These are phyloP conservation scores for Pythium apleroticum DNA, from an alignment of 352 stramenopile species.

Conservation along the genomic window DNA sequence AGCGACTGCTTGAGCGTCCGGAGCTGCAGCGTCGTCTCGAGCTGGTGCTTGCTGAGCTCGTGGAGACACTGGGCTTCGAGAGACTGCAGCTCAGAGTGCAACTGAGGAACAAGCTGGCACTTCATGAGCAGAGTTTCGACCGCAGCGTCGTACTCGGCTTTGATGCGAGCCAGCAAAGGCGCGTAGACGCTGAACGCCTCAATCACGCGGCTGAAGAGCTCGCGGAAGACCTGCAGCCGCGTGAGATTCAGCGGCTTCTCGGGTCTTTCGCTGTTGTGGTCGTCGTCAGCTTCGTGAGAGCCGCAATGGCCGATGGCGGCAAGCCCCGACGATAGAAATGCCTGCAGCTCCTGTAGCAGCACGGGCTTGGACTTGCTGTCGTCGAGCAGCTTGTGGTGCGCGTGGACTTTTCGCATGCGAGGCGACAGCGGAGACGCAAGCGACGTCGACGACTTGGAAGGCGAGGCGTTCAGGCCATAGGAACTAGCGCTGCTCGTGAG, in stretches of 20 bases:
- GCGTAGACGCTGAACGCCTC: conserved; percentile 65
- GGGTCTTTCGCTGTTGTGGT: neutral
- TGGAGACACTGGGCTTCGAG: conserved; percentile 64
- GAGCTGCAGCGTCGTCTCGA: conserved; percentile 40
- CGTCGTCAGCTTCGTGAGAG: neutral
- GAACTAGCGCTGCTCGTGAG: conserved; percentile 11
- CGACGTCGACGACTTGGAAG: neutral
- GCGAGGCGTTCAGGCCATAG: neutral
- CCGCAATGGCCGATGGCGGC: neutral
- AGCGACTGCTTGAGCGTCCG: conserved; percentile 47
- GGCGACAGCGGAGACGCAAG: conserved; percentile 23
- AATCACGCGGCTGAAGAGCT: conserved; percentile 53
- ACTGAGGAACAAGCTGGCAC: conserved; percentile 45
- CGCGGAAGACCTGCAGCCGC: conserved; percentile 56
- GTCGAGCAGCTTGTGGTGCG: conserved; percentile 21
- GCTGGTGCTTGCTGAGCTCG: conserved; percentile 44
- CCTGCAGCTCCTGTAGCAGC: conserved; percentile 25
- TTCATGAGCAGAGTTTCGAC: conserved; percentile 33
- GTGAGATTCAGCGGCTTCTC: conserved; percentile 26
- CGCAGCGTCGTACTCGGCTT: conserved; percentile 60
- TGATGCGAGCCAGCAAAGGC: conserved; percentile 56
- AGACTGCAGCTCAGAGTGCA: conserved; percentile 55
- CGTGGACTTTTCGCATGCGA: conserved; percentile 18
- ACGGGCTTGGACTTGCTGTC: conserved; percentile 26
- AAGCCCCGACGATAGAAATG: conserved; percentile 16